Conservation (phyloP, 75 land plant species). For the Cryptomeria japonica region DNA sequence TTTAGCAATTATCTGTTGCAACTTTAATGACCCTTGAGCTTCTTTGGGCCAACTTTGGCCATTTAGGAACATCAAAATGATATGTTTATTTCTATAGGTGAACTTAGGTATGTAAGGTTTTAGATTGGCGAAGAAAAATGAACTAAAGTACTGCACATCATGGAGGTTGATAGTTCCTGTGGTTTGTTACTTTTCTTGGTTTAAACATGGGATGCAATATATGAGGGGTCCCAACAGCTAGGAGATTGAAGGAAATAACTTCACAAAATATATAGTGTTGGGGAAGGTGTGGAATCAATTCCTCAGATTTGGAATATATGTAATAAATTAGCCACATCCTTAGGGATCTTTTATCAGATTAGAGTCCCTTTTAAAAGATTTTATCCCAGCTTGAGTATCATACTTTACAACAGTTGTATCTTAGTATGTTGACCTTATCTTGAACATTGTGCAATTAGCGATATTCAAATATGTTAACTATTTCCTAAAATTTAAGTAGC, state of each 20-base stretch:
- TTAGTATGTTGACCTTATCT: background rate
- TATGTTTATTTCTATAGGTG: background rate
- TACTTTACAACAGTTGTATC: background rate
- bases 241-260: background rate
- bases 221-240: background rate
- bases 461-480: background rate
- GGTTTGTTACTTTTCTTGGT: background rate
- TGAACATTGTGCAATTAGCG: background rate
- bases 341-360: background rate
- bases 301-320: background rate
- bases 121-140: background rate
- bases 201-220: background rate
- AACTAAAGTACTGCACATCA: background rate
- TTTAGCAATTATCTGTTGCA: background rate
- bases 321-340: background rate
- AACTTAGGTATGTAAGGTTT: background rate
- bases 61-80: background rate
- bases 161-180: background rate
- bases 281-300: background rate
- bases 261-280: background rate
- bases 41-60: background rate
- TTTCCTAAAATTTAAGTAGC: background rate
- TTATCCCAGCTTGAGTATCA: background rate
- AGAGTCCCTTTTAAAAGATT: background rate
- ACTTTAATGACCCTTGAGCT: background rate